Percentiles rank a stretch among this genome's conserved stretches.
phyloP scores from a whole-genome alignment of 176 grass and related monocot species.

The Phoenix roebelenii region DNA sequence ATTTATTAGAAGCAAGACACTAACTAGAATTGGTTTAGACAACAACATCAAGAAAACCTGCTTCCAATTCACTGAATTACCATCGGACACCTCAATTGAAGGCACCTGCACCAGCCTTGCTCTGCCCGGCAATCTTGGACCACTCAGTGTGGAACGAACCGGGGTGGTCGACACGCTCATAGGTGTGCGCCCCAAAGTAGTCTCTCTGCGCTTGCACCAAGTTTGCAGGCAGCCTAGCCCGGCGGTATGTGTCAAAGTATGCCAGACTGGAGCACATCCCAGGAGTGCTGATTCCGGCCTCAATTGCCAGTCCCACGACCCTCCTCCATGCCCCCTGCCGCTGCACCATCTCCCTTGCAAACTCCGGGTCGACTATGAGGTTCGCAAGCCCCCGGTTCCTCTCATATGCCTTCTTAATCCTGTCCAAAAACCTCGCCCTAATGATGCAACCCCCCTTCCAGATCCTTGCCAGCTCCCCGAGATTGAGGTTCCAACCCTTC shows the following conservation, averaged over 20 bases:
- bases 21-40: conserved; percentile 32
- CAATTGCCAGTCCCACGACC: conserved; percentile 76
- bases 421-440: conserved; percentile 74
- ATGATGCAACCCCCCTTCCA: conserved; percentile 98
- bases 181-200: conserved; percentile 90
- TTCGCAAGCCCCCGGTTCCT: conserved; percentile 74
- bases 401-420: conserved; percentile 81
- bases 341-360: conserved; percentile 93
- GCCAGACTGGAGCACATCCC: conserved; percentile 86
- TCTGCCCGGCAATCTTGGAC: no score
- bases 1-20: conserved; percentile 35
- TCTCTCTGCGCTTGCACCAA: conserved; percentile 95
- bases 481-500: conserved; percentile 77
- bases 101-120: no score
- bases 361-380: conserved; percentile 88
- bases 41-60: conserved; percentile 26
- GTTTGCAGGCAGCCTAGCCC: conserved; percentile 72
- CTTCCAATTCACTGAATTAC: conserved; percentile 9
- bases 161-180: conserved; percentile 60
- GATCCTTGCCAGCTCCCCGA: conserved; percentile 78
- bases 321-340: conserved; percentile 75
- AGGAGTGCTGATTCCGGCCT: conserved; percentile 79
- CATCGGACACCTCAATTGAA: conserved; percentile 24
- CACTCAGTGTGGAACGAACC: no score
- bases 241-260: conserved; percentile 86